These are phyloP conservation scores for Fraxinus anomala DNA, from an alignment of 257 asterid genomes.

Conservation along the genomic window DNA sequence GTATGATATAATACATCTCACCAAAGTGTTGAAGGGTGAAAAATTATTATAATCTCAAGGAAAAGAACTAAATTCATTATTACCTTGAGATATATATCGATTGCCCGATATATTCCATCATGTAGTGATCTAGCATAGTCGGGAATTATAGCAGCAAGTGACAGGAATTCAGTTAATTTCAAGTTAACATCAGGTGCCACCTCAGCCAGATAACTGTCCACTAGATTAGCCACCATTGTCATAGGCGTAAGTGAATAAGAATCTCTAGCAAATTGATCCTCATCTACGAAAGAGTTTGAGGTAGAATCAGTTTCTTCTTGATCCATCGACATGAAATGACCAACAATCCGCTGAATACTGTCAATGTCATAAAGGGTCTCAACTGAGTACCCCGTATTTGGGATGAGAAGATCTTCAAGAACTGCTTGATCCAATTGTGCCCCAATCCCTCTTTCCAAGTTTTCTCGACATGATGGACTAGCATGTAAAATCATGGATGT, in stretches of 20 bases:
- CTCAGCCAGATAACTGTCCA: conserved; percentile 57
- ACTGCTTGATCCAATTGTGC: conserved; percentile 44
- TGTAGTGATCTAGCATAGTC: conserved; percentile 43
- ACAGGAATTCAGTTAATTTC: conserved; percentile 42
- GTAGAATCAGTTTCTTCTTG: conserved; percentile 28
- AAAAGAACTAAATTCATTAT: not conserved
- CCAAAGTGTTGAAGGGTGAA: not conserved
- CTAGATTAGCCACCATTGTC: conserved; percentile 45
- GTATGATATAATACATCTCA: not conserved
- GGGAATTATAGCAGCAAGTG: conserved; percentile 51
- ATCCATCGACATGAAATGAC: conserved; percentile 44
- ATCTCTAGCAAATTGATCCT: conserved; percentile 28
- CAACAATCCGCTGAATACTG: conserved; percentile 48
- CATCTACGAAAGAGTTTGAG: conserved; percentile 28
- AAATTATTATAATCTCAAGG: not conserved
- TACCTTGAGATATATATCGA: conserved; percentile 55
- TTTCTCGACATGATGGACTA: conserved; percentile 39
- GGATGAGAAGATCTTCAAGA: conserved; percentile 49
- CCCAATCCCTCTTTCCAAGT: conserved; percentile 48
- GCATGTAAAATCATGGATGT: conserved; percentile 40
- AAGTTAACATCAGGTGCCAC: conserved; percentile 54
- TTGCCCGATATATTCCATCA: conserved; percentile 54
- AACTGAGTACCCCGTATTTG: conserved; percentile 37
- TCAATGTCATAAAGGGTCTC: conserved; percentile 56
- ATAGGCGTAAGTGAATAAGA: conserved; percentile 27